Base-by-base conservation (phyloP, 345 rosid genomes). In the Schrenkiella parvula region DNA sequence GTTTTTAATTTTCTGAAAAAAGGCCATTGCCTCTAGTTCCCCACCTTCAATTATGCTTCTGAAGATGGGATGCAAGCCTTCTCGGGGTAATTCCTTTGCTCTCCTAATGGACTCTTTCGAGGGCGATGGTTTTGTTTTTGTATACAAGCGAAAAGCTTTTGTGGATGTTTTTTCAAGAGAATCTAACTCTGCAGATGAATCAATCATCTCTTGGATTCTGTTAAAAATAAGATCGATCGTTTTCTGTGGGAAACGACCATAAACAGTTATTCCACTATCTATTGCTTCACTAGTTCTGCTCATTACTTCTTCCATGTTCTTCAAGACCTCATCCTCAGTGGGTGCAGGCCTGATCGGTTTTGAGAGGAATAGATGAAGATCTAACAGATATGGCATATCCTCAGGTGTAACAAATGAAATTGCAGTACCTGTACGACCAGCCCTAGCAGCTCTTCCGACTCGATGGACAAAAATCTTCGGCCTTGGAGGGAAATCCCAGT, bases 401-500 rank as follows among this genome's bases (percentile, higher is more conserved):
- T 89, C 96, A 46, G 96, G 73, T 67, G 99, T 91, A 58, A 95
- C 65, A 74, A 95, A 91, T 42, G 99, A 91, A 78, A 81, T 91
- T 10, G 99, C 99, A 42, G 89, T 84, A 42, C 99, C 97, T 59
- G 84, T 87, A 22, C 97, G 87, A 35, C 99, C 99, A 41, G 99
- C 99, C 73, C 96, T 89, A 23, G 97, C 99, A 39, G 86, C 95
- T 78, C 99, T 75, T 65, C 99, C 99, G 5, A 95, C 99, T 25
- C 99, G 84, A 82, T 91, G 99, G 70, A 95, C 90, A 80, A 95
- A 95, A 44, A 95, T 84, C 72, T 91, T 95, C 46, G 99, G 97
- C 66, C 87, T 89, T 1, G 97, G 93, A 42, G 99, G 97, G 56
- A 89, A 95, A 78, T 95, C 99, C 96, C 96, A 95, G 77, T 95